Evolutionary conservation across 2,329 filamentous ascomycete species (phyloP).

Genomic region (Aureobasidium sp.): DNA sequence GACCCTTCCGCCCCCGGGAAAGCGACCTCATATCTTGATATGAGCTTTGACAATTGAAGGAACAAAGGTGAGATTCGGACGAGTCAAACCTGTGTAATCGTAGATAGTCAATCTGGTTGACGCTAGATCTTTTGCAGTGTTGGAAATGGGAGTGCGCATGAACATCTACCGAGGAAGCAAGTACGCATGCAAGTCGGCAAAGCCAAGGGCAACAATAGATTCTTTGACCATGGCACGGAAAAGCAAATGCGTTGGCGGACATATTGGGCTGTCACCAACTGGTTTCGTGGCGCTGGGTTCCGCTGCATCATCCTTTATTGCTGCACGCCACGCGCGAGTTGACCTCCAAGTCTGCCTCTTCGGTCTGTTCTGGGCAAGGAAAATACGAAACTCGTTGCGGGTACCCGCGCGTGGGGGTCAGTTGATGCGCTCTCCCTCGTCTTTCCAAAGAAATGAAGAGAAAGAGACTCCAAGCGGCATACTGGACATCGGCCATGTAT

Average conservation of each 20-base stretch:
- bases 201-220: neutral
- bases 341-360: neutral
- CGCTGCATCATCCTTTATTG: neutral
- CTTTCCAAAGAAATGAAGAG: neutral
- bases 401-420: neutral
- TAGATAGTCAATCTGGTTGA: neutral
- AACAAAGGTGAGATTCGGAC: neutral
- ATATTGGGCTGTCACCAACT: slow-evolving; percentile 10
- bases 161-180: neutral
- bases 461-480: neutral
- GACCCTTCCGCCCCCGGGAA: slow-evolving; percentile 8
- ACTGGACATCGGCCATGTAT: neutral
- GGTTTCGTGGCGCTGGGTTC: neutral
- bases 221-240: neutral
- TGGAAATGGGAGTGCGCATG: neutral
- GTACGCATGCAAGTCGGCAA: neutral
- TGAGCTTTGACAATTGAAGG: neutral
- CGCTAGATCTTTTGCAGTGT: neutral
- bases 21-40: neutral
- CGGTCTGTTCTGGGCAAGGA: neutral
- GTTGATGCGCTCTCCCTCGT: neutral
- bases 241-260: slow-evolving; percentile 7
- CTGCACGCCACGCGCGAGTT: neutral
- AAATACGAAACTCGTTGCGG: slow-evolving; percentile 1
- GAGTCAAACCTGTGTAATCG: neutral